Evolutionary conservation across 2,329 filamentous ascomycete genomes (phyloP), one percentile per base, ranked within the genome.

Genomic region (Ophiostoma tasmaniense): DNA sequence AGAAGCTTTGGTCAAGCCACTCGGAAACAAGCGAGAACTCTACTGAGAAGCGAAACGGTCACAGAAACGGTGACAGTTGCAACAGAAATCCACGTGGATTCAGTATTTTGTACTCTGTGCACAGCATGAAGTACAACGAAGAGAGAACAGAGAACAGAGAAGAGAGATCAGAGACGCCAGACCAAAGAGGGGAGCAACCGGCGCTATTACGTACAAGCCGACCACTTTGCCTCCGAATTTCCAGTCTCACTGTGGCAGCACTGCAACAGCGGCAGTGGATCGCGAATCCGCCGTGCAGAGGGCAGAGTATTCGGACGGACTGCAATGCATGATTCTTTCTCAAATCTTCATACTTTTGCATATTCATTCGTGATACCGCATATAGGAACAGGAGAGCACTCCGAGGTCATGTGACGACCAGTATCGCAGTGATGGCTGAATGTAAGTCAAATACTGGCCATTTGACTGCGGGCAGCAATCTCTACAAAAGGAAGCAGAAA

Each of bases 151-250:
- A 61, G 11, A 61, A 28, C 30, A 39, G 37, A 10, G 10, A 39
- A 11, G 13, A 11, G 10, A 39, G 37, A 10, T 39, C 28, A 35
- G 30, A 61, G 11, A 33, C 30, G 30, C n/a, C 33, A 33, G 13
- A 5, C 14, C 35, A 17, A 68, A 20, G 55, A 64, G 30, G 28
- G 33, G 33, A 55, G 20, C 30, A 64, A 22, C 33, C 37, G 65
- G 25, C 68, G 68, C 68, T 69, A 69, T 67, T 69, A 69, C 68
- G 68, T 69, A 67, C 68, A 69, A 39, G n/a, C 37, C 37, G 28
- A 13, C 64, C 64, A 61, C 14, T 37, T 22, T 25, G 59, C 22
- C 33, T 64, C 55, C 10, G 59, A 20, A 30, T n/a, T 10, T 33
- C 33, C 33, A 33, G 33, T 33, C 17, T 17, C 59, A 22, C 59